Evolutionary conservation across 306 rosid genomes (phyloP).

Genomic region (Arachis stenosperma): DNA sequence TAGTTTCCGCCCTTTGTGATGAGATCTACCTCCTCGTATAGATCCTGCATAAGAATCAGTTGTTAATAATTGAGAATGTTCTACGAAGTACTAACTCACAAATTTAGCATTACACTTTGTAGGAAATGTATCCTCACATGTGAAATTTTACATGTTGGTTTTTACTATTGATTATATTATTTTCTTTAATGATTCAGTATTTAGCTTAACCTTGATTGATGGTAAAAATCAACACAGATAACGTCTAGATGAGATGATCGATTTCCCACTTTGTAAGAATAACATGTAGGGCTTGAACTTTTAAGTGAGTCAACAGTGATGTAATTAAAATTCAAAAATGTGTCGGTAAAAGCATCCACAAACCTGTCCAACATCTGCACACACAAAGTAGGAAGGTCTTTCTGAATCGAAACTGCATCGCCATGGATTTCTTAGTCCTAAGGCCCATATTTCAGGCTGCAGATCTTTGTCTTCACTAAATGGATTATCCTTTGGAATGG

Average conservation of each 20-base stretch:
- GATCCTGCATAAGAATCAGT: conserved; percentile 58
- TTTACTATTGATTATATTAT: no score
- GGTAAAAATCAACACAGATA: no score
- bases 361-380: conserved; percentile 94
- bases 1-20: conserved; percentile 95
- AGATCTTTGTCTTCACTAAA: conserved; percentile 59
- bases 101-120: background rate
- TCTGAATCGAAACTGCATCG: conserved; percentile 94
- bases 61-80: conserved; percentile 1
- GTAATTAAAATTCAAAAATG: background rate
- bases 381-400: conserved; percentile 82
- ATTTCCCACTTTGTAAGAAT: background rate
- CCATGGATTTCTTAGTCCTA: conserved; percentile 95
- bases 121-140: background rate
- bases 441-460: conserved; percentile 90
- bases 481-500: conserved; percentile 89
- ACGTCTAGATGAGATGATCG: no score
- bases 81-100: conserved; percentile 20
- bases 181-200: no score
- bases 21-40: conserved; percentile 89
- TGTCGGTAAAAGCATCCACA: conserved; percentile 29
- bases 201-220: no score
- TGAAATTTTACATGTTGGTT: no score
- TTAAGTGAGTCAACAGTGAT: background rate
- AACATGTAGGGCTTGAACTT: background rate